A percentile compares a stretch with the other conserved stretches of the same genome.
phyloP scores from a whole-genome alignment of 2,329 filamentous ascomycete species.

The Cercospora janseana region DNA sequence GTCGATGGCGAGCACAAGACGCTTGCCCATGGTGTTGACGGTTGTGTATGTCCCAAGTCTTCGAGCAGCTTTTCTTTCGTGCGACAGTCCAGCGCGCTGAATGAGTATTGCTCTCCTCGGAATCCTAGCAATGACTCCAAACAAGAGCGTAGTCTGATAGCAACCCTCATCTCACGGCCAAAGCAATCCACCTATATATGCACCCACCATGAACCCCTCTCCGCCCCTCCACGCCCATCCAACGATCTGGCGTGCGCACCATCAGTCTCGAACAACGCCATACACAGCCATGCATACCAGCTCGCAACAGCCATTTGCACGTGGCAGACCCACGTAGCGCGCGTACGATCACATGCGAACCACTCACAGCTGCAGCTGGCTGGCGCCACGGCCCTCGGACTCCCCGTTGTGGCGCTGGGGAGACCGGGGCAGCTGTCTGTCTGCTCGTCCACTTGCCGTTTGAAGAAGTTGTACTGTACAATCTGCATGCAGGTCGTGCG shows the following conservation, averaged over 20 bases:
- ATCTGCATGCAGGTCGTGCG: not conserved
- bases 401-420: slow-evolving; percentile 7
- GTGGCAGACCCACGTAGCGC: slow-evolving; percentile 1
- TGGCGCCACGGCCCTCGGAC: slow-evolving; percentile 1
- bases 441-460: not conserved
- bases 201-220: not conserved
- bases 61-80: no score
- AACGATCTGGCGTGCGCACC: not conserved
- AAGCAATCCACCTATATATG: not conserved
- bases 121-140: no score
- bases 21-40: slow-evolving; percentile 14
- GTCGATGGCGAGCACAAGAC: slow-evolving; percentile 27
- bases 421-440: slow-evolving; percentile 3
- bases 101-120: no score
- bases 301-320: slow-evolving; percentile 4
- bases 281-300: slow-evolving; percentile 1
- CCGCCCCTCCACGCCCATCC: not conserved
- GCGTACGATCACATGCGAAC: not conserved
- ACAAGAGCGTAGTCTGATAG: no score
- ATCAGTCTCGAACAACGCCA: not conserved
- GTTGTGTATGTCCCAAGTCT: no score
- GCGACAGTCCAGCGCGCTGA: no score
- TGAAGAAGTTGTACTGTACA: not conserved
- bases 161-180: not conserved
- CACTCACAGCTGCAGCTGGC: slow-evolving; percentile 11